These are phyloP conservation scores for Xenoacremonium recifei DNA, from an alignment of 2,329 filamentous ascomycete genomes.

Conservation along the genomic window DNA sequence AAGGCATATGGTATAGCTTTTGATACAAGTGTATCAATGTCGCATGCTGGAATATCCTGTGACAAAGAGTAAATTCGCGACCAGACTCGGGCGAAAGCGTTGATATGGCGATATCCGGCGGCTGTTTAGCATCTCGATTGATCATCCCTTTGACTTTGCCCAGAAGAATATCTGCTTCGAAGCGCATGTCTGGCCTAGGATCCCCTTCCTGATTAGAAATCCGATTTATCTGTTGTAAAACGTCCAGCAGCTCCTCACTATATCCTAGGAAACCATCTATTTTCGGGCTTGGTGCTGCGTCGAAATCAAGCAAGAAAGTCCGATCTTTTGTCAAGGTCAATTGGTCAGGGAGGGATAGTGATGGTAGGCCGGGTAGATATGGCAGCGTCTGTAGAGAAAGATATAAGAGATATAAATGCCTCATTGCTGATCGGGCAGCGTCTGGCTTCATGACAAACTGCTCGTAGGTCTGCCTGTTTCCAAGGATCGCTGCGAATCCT, in stretches of 20 bases:
- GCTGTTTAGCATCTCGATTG: slow-evolving; percentile 14
- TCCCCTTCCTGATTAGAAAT: neutral
- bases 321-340: too few relatives aligned
- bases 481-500: slow-evolving; percentile 23
- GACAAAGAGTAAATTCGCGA: slow-evolving; percentile 25
- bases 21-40: slow-evolving; percentile 26
- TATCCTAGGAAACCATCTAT: slow-evolving; percentile 31
- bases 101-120: slow-evolving; percentile 18
- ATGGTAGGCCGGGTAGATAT: slow-evolving; percentile 18
- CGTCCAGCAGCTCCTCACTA: slow-evolving; percentile 24
- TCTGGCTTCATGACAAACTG: neutral
- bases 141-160: slow-evolving; percentile 24
- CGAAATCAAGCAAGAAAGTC: neutral
- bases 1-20: slow-evolving; percentile 18
- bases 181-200: neutral
- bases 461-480: slow-evolving; percentile 2
- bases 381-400: slow-evolving; percentile 26
- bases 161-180: slow-evolving; percentile 19
- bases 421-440: slow-evolving; percentile 17
- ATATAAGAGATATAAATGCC: slow-evolving; percentile 27
- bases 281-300: neutral
- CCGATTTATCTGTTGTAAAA: slow-evolving; percentile 22
- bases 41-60: slow-evolving; percentile 25
- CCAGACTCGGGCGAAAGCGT: slow-evolving; percentile 21
- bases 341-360: too few relatives aligned